A percentile compares a stretch with the other conserved stretches of the same genome.
phyloP scores from a whole-genome alignment of 2,329 filamentous ascomycete species.

The Diaporthe helianthi region DNA sequence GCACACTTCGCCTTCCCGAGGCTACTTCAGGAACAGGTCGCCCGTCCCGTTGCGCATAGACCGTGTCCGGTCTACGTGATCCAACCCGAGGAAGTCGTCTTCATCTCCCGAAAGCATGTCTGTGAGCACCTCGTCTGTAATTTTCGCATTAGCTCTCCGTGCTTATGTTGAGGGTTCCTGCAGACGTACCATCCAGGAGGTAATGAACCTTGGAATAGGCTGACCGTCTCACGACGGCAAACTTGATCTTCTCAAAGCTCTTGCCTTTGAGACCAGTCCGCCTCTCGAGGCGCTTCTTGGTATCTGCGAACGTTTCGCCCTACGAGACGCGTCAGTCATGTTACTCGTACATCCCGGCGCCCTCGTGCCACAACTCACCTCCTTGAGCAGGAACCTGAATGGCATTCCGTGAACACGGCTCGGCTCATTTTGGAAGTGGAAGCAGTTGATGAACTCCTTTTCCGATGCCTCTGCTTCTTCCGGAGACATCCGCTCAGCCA shows the following conservation, averaged over 20 bases:
- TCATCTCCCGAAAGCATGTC: slow-evolving; percentile 54
- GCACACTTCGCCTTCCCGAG: background rate
- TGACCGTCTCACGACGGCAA: slow-evolving; percentile 78
- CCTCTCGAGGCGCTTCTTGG: slow-evolving; percentile 92
- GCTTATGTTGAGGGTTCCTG: too few relatives aligned
- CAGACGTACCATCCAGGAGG: slow-evolving; percentile 80
- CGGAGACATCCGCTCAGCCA: slow-evolving; percentile 81
- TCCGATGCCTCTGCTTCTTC: slow-evolving; percentile 69
- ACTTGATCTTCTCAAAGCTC: slow-evolving; percentile 98
- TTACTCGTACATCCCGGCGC: background rate
- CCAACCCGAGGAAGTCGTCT: slow-evolving; percentile 70
- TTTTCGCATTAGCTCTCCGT: slow-evolving; percentile 38
- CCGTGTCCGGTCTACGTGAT: slow-evolving; percentile 69
- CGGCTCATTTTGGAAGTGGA: slow-evolving; percentile 92
- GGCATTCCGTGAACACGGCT: slow-evolving; percentile 85
- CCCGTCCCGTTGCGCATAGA: slow-evolving; percentile 64
- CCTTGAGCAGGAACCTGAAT: slow-evolving; percentile 86
- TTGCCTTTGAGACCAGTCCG: slow-evolving; percentile 96
- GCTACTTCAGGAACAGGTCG: slow-evolving; percentile 64
- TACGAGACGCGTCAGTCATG: slow-evolving; percentile 44
- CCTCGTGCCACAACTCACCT: slow-evolving; percentile 58
- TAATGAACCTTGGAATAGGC: slow-evolving; percentile 81
- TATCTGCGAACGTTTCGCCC: slow-evolving; percentile 88
- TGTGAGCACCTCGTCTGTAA: slow-evolving; percentile 66
- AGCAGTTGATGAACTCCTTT: slow-evolving; percentile 74